These are phyloP conservation scores for Daldinia sp. DNA, from an alignment of 2,329 filamentous ascomycete species.

Conservation along the genomic window DNA sequence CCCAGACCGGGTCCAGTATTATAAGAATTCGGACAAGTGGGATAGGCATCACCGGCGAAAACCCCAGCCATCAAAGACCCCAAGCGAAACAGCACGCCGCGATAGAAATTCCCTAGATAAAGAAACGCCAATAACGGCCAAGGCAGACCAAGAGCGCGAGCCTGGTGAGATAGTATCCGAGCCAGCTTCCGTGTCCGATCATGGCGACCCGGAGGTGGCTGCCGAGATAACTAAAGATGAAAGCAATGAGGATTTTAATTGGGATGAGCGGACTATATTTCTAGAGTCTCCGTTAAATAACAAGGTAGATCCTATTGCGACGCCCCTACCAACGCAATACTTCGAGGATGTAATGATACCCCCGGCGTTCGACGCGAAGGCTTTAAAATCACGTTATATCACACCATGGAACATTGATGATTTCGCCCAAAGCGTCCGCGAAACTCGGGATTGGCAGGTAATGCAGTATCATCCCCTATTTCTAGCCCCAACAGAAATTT, in stretches of 20 bases:
- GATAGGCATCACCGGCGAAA: slow-evolving; percentile 23
- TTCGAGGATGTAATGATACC: slow-evolving; percentile 46
- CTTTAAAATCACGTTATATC: slow-evolving; percentile 45
- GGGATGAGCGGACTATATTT: slow-evolving; percentile 43
- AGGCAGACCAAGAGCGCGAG: slow-evolving; percentile 32
- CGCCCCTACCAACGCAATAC: slow-evolving; percentile 44
- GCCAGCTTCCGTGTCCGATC: slow-evolving; percentile 27
- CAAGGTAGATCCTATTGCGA: slow-evolving; percentile 44
- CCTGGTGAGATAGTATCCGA: slow-evolving; percentile 38
- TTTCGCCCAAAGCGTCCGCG: slow-evolving; percentile 44
- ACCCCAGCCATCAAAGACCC: slow-evolving; percentile 16
- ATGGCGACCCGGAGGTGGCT: slow-evolving; percentile 15
- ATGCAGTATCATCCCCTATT: slow-evolving; percentile 45
- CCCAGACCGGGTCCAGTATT: slow-evolving; percentile 28
- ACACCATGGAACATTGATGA: slow-evolving; percentile 45
- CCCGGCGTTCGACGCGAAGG: slow-evolving; percentile 43
- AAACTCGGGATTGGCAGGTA: slow-evolving; percentile 45
- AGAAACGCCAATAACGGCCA: slow-evolving; percentile 9
- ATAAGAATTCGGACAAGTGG: slow-evolving; percentile 27
- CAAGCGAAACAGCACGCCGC: slow-evolving; percentile 15
- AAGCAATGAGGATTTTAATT: slow-evolving; percentile 36
- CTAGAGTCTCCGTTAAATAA: slow-evolving; percentile 30
- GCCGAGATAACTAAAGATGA: slow-evolving; percentile 14
- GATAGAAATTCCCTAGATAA: slow-evolving; percentile 11
- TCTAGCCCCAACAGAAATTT: slow-evolving; percentile 36